phyloP scores from a whole-genome alignment of 257 asterid species.

The Paraleonurus japonicus region DNA sequence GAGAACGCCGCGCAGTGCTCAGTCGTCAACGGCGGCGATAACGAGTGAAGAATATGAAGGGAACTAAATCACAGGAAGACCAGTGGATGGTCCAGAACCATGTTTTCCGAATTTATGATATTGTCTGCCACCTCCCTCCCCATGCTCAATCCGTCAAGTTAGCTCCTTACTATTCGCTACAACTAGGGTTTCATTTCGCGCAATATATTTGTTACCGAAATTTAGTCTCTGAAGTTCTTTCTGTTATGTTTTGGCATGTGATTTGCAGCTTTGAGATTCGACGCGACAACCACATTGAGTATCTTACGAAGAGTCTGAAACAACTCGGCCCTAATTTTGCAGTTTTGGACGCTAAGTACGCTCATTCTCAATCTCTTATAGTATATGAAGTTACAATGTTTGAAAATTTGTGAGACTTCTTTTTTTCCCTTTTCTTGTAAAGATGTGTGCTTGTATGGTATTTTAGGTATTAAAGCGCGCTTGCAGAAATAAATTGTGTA shows the following conservation, averaged over 20 bases:
- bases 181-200: conserved; percentile 34
- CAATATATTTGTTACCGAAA: background rate
- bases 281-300: conserved; percentile 73
- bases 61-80: conserved; percentile 67
- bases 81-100: conserved; percentile 74
- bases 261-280: conserved; percentile 68
- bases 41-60: conserved; percentile 42
- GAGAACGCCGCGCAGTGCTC: conserved; percentile 20
- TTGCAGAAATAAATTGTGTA: conserved; percentile 2
- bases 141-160: conserved; percentile 64
- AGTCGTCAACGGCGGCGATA: conserved; percentile 19
- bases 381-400: background rate
- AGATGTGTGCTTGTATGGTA: background rate
- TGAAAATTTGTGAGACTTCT: background rate
- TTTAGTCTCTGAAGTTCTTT: background rate
- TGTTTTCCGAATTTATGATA: conserved; percentile 52
- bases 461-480: background rate
- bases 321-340: conserved; percentile 58
- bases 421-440: background rate
- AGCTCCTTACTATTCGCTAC: conserved; percentile 25
- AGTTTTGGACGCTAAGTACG: conserved; percentile 89
- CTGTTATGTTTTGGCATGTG: conserved; percentile 11
- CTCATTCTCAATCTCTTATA: conserved; percentile 6
- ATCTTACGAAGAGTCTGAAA: conserved; percentile 59
- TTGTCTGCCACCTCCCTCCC: conserved; percentile 58